These are phyloP conservation scores for Polygonum aviculare DNA, from an alignment of 148 eudicot species.

Conservation along the genomic window DNA sequence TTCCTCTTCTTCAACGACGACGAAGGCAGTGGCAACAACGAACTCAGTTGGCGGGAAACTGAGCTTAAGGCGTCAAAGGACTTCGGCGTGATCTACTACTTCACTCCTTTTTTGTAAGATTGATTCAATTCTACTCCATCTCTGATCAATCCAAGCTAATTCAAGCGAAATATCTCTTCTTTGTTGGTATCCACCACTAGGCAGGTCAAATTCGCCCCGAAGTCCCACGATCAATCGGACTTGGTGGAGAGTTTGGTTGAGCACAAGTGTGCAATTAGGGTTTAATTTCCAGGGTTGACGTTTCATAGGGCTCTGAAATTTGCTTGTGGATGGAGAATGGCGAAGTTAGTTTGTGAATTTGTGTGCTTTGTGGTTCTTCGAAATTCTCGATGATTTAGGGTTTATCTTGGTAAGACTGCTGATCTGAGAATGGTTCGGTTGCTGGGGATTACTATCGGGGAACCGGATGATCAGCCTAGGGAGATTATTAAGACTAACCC, in stretches of 20 bases:
- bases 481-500: slow-evolving; percentile 74
- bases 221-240: slow-evolving; percentile 3
- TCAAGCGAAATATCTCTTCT: neutral
- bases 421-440: slow-evolving; percentile 59
- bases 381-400: slow-evolving; percentile 16
- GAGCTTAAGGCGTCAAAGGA: neutral
- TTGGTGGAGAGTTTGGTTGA: slow-evolving; percentile 2
- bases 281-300: neutral
- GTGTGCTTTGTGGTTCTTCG: neutral
- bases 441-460: slow-evolving; percentile 60
- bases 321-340: neutral
- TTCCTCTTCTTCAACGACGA: slow-evolving; percentile 2
- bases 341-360: neutral
- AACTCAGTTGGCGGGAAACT: neutral
- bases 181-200: neutral
- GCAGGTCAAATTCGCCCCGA: slow-evolving; percentile 2
- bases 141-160: neutral
- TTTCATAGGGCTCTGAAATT: neutral
- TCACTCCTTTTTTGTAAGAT: neutral
- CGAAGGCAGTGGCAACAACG: neutral
- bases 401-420: slow-evolving; percentile 26
- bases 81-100: slow-evolving; percentile 3
- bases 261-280: slow-evolving; percentile 6
- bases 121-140: neutral
- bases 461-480: slow-evolving; percentile 71